Conservation (phyloP, 768 basidiomycete genomes). For the Mycena haematopus region DNA sequence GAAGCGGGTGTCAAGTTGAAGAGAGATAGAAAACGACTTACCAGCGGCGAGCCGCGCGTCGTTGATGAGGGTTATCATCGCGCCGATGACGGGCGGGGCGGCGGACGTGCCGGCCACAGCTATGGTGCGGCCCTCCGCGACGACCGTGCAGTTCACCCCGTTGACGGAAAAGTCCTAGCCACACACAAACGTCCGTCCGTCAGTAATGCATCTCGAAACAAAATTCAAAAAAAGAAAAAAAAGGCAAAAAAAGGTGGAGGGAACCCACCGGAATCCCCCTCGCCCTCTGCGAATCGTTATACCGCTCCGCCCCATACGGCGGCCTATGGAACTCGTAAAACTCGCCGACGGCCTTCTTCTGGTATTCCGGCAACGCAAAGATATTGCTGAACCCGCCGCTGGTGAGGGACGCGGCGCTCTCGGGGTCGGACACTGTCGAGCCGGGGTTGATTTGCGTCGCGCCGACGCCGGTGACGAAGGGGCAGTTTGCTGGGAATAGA, state of each 20-base stretch:
- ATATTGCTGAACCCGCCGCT: conserved; percentile 7
- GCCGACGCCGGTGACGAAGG: conserved; percentile 1
- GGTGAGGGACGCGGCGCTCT: conserved; percentile 7
- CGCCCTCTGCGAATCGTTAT: neutral
- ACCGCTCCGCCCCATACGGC: conserved; percentile 1
- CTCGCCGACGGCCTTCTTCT: neutral
- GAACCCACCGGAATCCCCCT: neutral
- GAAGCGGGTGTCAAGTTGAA: too few relatives aligned
- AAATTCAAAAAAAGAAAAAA: too few relatives aligned
- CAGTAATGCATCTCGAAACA: too few relatives aligned
- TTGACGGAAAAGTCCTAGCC: neutral
- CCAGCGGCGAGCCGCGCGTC: conserved; percentile 42
- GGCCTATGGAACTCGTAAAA: neutral
- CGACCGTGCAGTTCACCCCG: neutral
- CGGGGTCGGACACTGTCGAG: neutral
- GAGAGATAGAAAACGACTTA: too few relatives aligned
- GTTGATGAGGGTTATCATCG: conserved; percentile 46
- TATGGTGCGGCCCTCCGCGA: neutral
- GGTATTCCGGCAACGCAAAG: neutral
- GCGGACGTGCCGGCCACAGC: conserved; percentile 41
- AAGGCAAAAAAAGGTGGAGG: neutral
- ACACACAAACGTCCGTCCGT: neutral
- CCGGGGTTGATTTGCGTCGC: conserved; percentile 9
- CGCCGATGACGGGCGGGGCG: conserved; percentile 38
- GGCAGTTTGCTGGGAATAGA: conserved; percentile 4